phyloP scores from a whole-genome alignment of 495 filamentous ascomycete genomes.

The Podospora fimiseda region DNA sequence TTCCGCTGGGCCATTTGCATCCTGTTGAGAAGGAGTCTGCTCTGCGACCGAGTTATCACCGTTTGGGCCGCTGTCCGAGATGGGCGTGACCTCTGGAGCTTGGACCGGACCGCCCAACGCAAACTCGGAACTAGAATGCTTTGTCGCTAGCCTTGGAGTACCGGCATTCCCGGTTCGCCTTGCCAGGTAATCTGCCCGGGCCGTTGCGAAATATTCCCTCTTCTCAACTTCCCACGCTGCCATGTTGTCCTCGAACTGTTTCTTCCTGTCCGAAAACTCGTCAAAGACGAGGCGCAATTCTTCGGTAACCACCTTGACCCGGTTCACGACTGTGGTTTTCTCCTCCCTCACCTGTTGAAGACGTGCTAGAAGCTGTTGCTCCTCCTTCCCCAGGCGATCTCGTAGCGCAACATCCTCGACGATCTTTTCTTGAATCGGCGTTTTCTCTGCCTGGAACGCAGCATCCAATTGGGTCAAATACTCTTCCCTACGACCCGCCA shows the following conservation, averaged over 20 bases:
- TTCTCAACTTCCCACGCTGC: too few species aligned
- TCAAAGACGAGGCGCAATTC: too few species aligned
- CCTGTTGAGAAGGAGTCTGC: too few species aligned
- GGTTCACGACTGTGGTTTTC: too few species aligned
- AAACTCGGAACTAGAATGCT: not conserved
- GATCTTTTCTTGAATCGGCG: not conserved
- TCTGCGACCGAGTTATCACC: not conserved
- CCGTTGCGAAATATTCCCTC: too few species aligned
- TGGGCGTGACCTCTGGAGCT: not conserved
- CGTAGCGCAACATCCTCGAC: too few species aligned
- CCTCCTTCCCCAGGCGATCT: too few species aligned
- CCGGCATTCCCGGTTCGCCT: not conserved
- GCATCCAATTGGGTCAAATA: not conserved
- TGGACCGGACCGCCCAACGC: not conserved
- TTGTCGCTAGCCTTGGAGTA: not conserved
- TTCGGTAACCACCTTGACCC: too few species aligned
- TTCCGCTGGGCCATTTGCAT: not conserved
- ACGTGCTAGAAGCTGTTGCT: too few species aligned
- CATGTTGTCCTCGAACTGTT: too few species aligned
- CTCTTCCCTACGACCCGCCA: constrained; percentile 5
- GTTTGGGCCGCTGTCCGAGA: not conserved
- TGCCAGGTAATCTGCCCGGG: not conserved
- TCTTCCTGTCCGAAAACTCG: too few species aligned
- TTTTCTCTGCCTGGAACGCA: not conserved
- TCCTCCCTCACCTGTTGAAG: too few species aligned